Conservation (phyloP, 2,329 filamentous ascomycete genomes). For the Leptographium galeiforme region DNA sequence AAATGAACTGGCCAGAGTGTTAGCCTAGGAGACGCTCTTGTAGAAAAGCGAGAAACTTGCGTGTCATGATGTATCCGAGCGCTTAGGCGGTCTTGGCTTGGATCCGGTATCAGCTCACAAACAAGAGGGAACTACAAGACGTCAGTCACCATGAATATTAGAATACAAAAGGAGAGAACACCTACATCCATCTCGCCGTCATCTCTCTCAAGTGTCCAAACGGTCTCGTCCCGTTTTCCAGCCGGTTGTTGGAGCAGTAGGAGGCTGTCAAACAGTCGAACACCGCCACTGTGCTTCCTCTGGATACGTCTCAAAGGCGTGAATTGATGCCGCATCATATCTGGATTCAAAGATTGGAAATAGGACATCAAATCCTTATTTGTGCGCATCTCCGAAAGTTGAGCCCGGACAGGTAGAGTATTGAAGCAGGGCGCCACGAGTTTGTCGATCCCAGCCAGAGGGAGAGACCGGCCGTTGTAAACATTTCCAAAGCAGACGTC, state of each 20-base stretch:
- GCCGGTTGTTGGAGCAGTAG: conserved; percentile 61
- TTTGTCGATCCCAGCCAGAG: conserved; percentile 50
- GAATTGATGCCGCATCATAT: conserved; percentile 56
- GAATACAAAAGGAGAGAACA: conserved; percentile 1
- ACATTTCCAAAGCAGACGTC: conserved; percentile 86
- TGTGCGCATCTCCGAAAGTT: conserved; percentile 31
- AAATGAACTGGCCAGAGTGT: background rate
- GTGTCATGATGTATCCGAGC: conserved; percentile 51
- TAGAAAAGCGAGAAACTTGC: conserved; percentile 17
- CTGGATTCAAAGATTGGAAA: conserved; percentile 27
- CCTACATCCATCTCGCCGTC: conserved; percentile 54
- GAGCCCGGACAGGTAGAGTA: conserved; percentile 59
- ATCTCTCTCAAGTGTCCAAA: conserved; percentile 47
- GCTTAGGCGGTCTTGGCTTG: conserved; percentile 34
- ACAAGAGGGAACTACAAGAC: conserved; percentile 52
- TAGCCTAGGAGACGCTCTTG: background rate
- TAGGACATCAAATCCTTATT: conserved; percentile 35
- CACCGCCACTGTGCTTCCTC: conserved; percentile 26
- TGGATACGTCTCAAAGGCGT: conserved; percentile 64
- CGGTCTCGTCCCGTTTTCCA: conserved; percentile 36
- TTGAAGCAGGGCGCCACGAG: conserved; percentile 90
- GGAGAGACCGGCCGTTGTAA: conserved; percentile 59
- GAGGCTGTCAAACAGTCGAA: conserved; percentile 63
- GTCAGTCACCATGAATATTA: background rate
- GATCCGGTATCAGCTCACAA: conserved; percentile 54